Base-by-base conservation (phyloP, 2,329 filamentous ascomycete genomes). In the Fusarium lyarnte region DNA sequence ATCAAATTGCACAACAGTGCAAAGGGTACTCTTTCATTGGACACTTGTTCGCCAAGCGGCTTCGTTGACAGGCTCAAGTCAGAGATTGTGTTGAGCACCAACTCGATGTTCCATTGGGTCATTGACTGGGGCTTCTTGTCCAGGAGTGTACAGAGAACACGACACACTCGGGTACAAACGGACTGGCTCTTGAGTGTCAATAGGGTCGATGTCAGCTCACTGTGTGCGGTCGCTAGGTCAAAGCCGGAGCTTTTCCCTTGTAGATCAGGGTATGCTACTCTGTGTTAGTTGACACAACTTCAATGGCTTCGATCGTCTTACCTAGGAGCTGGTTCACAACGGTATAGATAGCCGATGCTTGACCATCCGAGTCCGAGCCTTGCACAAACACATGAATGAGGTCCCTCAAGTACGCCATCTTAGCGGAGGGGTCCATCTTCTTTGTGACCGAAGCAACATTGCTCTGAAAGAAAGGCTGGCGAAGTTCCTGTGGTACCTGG, bases 51-150 rank as follows among this genome's bases (percentile, higher is more conserved):
- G 21, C 76, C 74, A 43, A 41, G 62, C 51, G 33, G 77, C 70
- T 25, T 78, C 63, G 42, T 67, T 31, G 23, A 79, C 72, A 76
- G 70, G 49, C 68, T 77, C 74, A 85, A 52, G 81, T 79, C 54
- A 75, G 80, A 69, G 77, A 88, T 82, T 9, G 82, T 83, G 73
- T 82, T 84, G 42, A 90, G 78, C 8, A 87, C 88, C 33, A 82
- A 73, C 66, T 90, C 88, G 27, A 90, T 82, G 69, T 89, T 89
- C 85, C 87, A 89, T 74, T 90, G 88, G 10, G 83, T 85, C 83
- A 89, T 87, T 43, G 82, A 81, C 23, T 82, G 82, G 1, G 85
- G 82, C 46, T 85, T 85, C 71, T 84, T 84, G 69, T 88, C 87
- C 29, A 90, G 82, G 13, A 90, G 80, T 4, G 82, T 78, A 31